These are phyloP conservation scores for Coemansia sp. DNA, from an alignment of 192 early-diverging fungal species.

Conservation along the genomic window DNA sequence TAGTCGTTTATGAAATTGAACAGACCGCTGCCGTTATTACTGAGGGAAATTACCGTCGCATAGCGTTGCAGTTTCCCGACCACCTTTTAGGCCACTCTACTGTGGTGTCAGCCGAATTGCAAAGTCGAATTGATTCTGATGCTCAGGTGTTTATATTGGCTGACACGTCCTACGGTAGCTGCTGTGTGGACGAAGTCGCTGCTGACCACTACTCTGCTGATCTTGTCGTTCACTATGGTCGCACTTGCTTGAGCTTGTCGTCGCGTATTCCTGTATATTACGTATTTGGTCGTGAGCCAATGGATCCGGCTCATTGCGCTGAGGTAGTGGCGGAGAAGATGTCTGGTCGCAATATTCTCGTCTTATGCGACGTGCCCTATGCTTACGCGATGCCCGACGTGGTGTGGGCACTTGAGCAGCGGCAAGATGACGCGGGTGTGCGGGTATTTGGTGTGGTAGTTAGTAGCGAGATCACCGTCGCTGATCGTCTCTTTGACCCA, in stretches of 20 bases:
- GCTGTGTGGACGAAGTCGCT: slow-evolving; percentile 97
- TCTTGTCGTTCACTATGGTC: slow-evolving; percentile 94
- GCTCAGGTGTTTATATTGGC: slow-evolving; percentile 75
- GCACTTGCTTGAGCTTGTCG: slow-evolving; percentile 83
- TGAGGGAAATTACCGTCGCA: slow-evolving; percentile 48
- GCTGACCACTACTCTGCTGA: slow-evolving; percentile 86
- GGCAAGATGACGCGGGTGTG: not conserved
- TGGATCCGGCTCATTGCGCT: slow-evolving; percentile 66
- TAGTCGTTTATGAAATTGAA: slow-evolving; percentile 62
- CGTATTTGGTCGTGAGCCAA: slow-evolving; percentile 74
- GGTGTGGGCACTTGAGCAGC: not conserved
- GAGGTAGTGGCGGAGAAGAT: slow-evolving; percentile 43
- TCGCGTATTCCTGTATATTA: slow-evolving; percentile 81
- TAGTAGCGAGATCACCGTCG: slow-evolving; percentile 6
- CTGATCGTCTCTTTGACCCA: slow-evolving; percentile 13
- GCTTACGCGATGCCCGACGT: slow-evolving; percentile 57
- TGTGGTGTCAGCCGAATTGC: slow-evolving; percentile 59
- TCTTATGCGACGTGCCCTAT: slow-evolving; percentile 79
- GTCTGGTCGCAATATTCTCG: slow-evolving; percentile 52
- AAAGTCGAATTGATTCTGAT: slow-evolving; percentile 34
- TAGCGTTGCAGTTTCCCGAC: slow-evolving; percentile 95
- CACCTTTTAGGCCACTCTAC: slow-evolving; percentile 72
- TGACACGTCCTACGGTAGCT: slow-evolving; percentile 96
- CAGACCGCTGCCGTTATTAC: slow-evolving; percentile 59
- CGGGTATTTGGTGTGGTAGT: slow-evolving; percentile 8